These are phyloP conservation scores for Penicillium angulare DNA, from an alignment of 495 filamentous ascomycete genomes.

Conservation along the genomic window DNA sequence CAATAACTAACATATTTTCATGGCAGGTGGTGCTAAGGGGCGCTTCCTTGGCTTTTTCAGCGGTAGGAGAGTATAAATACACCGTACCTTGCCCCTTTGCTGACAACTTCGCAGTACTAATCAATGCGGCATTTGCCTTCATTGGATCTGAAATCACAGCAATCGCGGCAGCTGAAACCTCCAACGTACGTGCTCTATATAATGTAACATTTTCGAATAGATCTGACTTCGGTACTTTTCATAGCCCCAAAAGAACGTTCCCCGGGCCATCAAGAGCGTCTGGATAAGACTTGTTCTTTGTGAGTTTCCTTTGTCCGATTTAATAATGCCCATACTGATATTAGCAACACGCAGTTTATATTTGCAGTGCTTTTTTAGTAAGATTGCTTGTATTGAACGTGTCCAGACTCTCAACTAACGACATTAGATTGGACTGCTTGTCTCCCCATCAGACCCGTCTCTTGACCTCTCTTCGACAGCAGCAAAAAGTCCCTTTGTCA, in stretches of 20 bases:
- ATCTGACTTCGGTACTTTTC: not conserved
- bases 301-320: too few relatives aligned
- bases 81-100: not conserved
- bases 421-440: slow-evolving; percentile 41
- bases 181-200: not conserved
- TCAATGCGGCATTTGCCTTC: slow-evolving; percentile 19
- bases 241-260: slow-evolving; percentile 21
- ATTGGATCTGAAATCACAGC: slow-evolving; percentile 16
- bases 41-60: slow-evolving; percentile 18
- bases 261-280: slow-evolving; percentile 18
- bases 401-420: too few relatives aligned
- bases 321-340: not conserved
- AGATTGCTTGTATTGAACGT: slow-evolving; percentile 49
- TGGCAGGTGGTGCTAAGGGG: slow-evolving; percentile 16
- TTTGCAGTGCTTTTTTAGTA: slow-evolving; percentile 46
- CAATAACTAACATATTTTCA: not conserved
- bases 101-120: slow-evolving; percentile 7
- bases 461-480: slow-evolving; percentile 48
- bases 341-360: slow-evolving; percentile 47
- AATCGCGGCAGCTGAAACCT: slow-evolving; percentile 14
- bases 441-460: slow-evolving; percentile 52
- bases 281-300: slow-evolving; percentile 24
- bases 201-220: not conserved
- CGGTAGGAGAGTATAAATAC: too few relatives aligned
- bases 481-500: slow-evolving; percentile 42